Evolutionary conservation across 169 alveolate genomes (phyloP), one percentile per base, ranked within the genome.

Genomic region (Plasmodium chabaudi): DNA sequence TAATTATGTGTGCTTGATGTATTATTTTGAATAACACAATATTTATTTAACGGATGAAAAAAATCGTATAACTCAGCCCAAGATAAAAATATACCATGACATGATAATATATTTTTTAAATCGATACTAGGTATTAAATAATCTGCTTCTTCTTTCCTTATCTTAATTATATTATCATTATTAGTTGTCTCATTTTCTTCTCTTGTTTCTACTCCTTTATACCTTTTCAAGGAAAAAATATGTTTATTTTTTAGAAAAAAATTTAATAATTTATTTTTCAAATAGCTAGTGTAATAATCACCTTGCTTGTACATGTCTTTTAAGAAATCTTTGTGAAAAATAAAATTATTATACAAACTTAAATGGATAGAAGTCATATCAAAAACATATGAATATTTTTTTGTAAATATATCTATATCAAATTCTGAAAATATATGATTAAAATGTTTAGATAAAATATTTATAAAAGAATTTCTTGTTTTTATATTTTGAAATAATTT

Each of bases 1-100:
- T 34, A 34, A 34, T 34, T 34, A 3, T 34, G 7, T 34, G 7
- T 34, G 13, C 59, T 68, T 19, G 53, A 15, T 23, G 49, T 25
- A n/a, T 53, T 42, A 1, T 12, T 21, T n/a, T 77, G 65, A 51
- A 77, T 77, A 15, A 77, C 79, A 42, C 88, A 77, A 13, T 25
- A 77, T 13, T 77, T 77, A 57, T 77, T 77, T 3, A 77, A 63
- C 1, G 88, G 88, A 21, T 77, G 88, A 44, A 77, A 77, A 64
- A 77, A 77, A 42, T 77, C 88, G n/a, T 77, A 77, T 69, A 77
- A 17, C 13, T 77, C 88, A 5, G 88, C 88, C 88, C 88, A 77
- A 1, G 88, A 77, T 47, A 77, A 69, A 77, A 77, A 77, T 17
- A 77, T 15, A 15, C 88, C 88, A 34, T 53, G 55, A 15, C 10